Evolutionary conservation across 768 basidiomycete genomes (phyloP).

Genomic region (Lactarius trivialis): DNA sequence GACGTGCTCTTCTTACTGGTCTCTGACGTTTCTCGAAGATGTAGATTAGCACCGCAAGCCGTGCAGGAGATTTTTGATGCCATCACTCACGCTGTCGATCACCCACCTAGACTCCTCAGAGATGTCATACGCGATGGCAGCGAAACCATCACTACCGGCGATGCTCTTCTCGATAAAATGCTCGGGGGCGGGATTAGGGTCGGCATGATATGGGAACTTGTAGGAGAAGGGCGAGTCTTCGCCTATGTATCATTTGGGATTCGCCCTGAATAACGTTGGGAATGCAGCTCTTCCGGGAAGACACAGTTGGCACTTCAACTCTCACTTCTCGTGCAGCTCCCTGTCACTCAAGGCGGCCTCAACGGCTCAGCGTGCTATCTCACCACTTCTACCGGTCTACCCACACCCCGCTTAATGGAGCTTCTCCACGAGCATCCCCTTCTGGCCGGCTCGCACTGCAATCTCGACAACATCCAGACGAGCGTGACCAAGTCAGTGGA

Average conservation of each 20-base stretch:
- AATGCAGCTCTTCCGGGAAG: constrained; percentile 82
- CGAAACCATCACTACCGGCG: constrained; percentile 66
- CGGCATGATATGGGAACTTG: constrained; percentile 82
- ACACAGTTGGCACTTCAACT: constrained; percentile 87
- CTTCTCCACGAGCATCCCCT: constrained; percentile 48
- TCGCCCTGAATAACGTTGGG: not conserved
- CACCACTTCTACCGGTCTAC: constrained; percentile 63
- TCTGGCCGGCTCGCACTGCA: constrained; percentile 38
- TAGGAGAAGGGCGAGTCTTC: constrained; percentile 71
- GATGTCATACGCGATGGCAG: constrained; percentile 34
- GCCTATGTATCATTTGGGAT: not conserved
- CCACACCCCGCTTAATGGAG: constrained; percentile 61
- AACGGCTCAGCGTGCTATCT: constrained; percentile 70
- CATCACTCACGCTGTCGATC: constrained; percentile 41
- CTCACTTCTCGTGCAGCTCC: constrained; percentile 71
- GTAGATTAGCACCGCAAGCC: constrained; percentile 45
- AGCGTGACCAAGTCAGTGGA: constrained; percentile 49
- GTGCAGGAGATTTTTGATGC: constrained; percentile 44
- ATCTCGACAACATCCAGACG: constrained; percentile 56
- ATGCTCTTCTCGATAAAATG: constrained; percentile 54
- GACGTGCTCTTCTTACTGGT: constrained; percentile 47
- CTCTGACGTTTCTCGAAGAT: constrained; percentile 50
- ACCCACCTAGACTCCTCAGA: constrained; percentile 37
- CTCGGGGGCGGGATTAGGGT: constrained; percentile 77
- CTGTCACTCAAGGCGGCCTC: constrained; percentile 48